Evolutionary conservation across 192 early-diverging fungal genomes (phyloP), one percentile per base, ranked within the genome.

Genomic region (Pilobolus umbonatus): DNA sequence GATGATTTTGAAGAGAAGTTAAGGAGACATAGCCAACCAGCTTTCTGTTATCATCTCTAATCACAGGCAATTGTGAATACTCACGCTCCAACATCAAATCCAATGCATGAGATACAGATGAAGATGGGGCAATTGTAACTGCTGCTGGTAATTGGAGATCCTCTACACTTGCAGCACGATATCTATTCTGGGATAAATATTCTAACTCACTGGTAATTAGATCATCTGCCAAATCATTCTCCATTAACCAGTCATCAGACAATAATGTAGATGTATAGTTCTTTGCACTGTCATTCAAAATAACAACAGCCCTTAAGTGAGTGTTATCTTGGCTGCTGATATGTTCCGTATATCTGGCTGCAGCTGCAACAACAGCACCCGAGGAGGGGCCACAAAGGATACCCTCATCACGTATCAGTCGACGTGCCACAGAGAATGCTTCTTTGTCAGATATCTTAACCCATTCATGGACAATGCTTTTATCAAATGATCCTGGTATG

Each of bases 31-130:
- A 90, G 0, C 92, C 92, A 35, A 90, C 68, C 21, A 92, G 70
- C 28, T 88, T 85, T 25, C 85, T 77, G 55, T 81, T 75, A 36
- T 67, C 46, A 0, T 75, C 52, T 56, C 80, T 75, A 29, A 89
- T 75, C 2, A 92, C 89, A 0, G 90, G 92, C 42, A 94, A 60
- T 68, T 94, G 92, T n/a, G 92, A 94, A 70, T 85, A 94, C 49
- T 94, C 90, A 25, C 89, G 73, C 28, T 86, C 80, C 22, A 81
- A 34, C 92, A 94, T 94, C 57, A 90, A 59, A 36, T 84, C 83
- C 19, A 89, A 47, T 5, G 92, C 90, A 11, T 77, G 69, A 1
- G 78, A 75, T 19, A 89, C 67, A 2, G 80, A 61, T 35, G 82
- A 72, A 26, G 60, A 68, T 24, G 80, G 80, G 12, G 78, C 61